These are phyloP conservation scores for Globisporangium recalcitrans DNA, from an alignment of 352 stramenopile species.

Conservation along the genomic window DNA sequence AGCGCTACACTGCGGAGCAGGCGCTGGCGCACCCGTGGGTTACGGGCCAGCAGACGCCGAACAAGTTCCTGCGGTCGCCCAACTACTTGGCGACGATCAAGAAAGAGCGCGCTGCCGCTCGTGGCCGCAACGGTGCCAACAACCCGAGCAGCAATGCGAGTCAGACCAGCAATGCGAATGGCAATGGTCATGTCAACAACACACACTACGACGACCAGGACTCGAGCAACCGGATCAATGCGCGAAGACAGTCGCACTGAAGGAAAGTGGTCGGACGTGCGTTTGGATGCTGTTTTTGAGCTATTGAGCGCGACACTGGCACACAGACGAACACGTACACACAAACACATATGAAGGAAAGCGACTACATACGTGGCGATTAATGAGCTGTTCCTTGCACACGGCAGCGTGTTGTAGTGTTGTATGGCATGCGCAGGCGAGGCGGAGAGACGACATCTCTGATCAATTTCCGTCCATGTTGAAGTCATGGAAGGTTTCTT, in stretches of 20 bases:
- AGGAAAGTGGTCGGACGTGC: background rate
- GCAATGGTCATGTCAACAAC: constrained; percentile 10
- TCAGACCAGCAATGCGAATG: constrained; percentile 17
- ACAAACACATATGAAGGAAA: too few species aligned
- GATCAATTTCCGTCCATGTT: too few species aligned
- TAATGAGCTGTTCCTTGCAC: background rate
- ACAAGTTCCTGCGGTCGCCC: constrained; percentile 84
- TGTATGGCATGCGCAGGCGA: too few species aligned
- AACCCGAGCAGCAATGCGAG: constrained; percentile 19
- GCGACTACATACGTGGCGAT: too few species aligned
- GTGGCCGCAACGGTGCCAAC: constrained; percentile 2
- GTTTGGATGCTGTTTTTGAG: background rate
- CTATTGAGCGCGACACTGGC: background rate
- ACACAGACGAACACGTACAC: too few species aligned
- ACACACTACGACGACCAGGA: constrained; percentile 14
- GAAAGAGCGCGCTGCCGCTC: constrained; percentile 48
- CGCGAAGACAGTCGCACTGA: constrained; percentile 65
- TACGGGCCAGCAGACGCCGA: constrained; percentile 75
- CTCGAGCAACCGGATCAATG: constrained; percentile 26
- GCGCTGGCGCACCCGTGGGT: constrained; percentile 82
- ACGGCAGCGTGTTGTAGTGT: background rate
- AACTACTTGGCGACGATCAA: constrained; percentile 85
- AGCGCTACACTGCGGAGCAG: constrained; percentile 81
- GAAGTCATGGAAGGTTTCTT: too few species aligned
- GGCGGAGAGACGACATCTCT: too few species aligned